These are phyloP conservation scores for Calonectria multiphialidica DNA, from an alignment of 2,329 filamentous ascomycete genomes.

Conservation along the genomic window DNA sequence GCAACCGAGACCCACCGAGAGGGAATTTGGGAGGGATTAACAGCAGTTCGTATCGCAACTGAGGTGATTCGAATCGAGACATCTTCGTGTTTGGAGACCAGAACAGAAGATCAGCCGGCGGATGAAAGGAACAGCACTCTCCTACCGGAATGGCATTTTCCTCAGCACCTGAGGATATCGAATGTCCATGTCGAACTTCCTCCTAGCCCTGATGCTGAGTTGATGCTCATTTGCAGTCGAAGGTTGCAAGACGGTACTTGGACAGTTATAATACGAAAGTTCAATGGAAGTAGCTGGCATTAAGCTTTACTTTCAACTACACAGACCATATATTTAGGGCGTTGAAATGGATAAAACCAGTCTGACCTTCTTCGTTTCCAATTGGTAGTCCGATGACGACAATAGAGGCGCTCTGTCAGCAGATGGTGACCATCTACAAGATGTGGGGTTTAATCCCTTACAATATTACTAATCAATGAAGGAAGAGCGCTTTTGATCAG, in stretches of 20 bases:
- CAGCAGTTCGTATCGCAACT: neutral
- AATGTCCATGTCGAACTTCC: constrained; percentile 1
- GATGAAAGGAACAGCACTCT: neutral
- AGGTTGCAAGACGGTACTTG: neutral
- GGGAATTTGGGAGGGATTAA: constrained; percentile 13
- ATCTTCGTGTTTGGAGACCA: neutral
- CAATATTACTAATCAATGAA: too few relatives aligned
- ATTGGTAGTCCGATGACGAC: too few relatives aligned
- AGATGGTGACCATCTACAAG: too few relatives aligned
- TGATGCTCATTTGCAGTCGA: neutral
- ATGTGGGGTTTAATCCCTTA: too few relatives aligned
- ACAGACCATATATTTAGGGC: too few relatives aligned
- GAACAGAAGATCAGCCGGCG: neutral
- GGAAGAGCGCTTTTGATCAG: too few relatives aligned
- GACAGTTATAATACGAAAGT: neutral
- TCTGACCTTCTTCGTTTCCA: too few relatives aligned
- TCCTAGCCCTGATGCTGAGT: neutral
- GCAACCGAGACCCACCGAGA: neutral
- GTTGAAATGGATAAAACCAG: too few relatives aligned
- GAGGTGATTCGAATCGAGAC: constrained; percentile 14
- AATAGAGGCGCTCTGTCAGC: too few relatives aligned
- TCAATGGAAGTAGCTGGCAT: neutral
- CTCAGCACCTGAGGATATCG: neutral
- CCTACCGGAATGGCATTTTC: neutral
- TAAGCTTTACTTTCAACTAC: too few relatives aligned